Conservation (phyloP, 768 basidiomycete species). For the Mycena indigotica region DNA sequence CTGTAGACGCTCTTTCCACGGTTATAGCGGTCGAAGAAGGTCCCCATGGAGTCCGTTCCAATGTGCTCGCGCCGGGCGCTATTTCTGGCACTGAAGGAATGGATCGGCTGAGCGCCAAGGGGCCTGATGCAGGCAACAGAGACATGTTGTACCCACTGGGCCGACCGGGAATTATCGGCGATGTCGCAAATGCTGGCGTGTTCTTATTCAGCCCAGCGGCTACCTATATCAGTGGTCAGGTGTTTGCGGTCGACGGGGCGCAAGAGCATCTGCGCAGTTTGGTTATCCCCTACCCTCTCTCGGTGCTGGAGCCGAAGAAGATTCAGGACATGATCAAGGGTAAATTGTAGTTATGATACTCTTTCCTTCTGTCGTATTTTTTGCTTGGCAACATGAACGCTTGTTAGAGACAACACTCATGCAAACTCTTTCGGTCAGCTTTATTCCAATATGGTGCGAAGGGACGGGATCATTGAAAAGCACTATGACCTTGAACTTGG, state of each 20-base stretch:
- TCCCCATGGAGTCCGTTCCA: constrained; percentile 90
- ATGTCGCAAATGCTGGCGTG: constrained; percentile 70
- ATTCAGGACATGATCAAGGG: constrained; percentile 49
- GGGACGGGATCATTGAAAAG: no score
- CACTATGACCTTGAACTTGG: no score
- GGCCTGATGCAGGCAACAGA: constrained; percentile 17
- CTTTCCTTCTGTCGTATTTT: no score
- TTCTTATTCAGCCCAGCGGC: constrained; percentile 87
- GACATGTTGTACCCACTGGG: constrained; percentile 43
- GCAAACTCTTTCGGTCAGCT: no score
- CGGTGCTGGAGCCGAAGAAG: constrained; percentile 60
- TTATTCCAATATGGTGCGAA: no score
- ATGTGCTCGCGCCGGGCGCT: constrained; percentile 82
- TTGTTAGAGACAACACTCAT: no score
- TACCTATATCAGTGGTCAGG: constrained; percentile 72
- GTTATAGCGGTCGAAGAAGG: constrained; percentile 94
- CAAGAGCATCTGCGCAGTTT: constrained; percentile 51
- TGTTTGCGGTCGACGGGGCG: constrained; percentile 74
- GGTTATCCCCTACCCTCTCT: constrained; percentile 61
- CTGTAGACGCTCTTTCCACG: constrained; percentile 82
- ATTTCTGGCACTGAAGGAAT: constrained; percentile 79
- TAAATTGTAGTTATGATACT: no score
- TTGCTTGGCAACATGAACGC: no score
- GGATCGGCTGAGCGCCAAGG: constrained; percentile 52
- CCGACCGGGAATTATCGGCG: constrained; percentile 58